These are phyloP conservation scores for Colletotrichum orbiculare DNA, from an alignment of 2,329 filamentous ascomycete species.

Conservation along the genomic window DNA sequence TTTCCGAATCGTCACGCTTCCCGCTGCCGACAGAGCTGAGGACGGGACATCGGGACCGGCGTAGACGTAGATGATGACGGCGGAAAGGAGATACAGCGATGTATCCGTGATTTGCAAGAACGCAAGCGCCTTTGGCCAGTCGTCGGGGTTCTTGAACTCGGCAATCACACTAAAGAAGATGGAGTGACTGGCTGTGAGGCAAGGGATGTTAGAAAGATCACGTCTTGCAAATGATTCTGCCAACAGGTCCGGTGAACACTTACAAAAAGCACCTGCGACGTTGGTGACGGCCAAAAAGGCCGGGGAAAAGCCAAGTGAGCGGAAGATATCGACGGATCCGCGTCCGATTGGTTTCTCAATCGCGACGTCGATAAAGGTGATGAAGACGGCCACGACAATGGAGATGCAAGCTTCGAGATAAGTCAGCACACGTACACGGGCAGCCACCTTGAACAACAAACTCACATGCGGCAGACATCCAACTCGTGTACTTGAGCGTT, in stretches of 20 bases:
- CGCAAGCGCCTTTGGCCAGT: constrained; percentile 63
- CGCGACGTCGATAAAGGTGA: constrained; percentile 73
- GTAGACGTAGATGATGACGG: constrained; percentile 75
- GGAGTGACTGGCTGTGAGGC: constrained; percentile 62
- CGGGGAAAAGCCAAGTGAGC: constrained; percentile 57
- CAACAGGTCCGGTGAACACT: constrained; percentile 21
- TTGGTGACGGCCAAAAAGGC: constrained; percentile 70
- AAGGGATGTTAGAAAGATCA: neutral
- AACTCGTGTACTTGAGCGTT: constrained; percentile 71
- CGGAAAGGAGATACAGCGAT: constrained; percentile 71
- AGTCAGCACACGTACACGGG: neutral
- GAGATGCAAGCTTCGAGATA: constrained; percentile 62
- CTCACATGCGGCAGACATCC: constrained; percentile 68
- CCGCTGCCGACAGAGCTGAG: constrained; percentile 73
- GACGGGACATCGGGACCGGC: constrained; percentile 70
- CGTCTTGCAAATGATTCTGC: neutral
- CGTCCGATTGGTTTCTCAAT: constrained; percentile 54
- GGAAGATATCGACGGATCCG: constrained; percentile 46
- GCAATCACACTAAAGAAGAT: constrained; percentile 75
- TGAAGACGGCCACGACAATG: constrained; percentile 69
- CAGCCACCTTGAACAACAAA: neutral
- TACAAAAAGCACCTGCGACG: constrained; percentile 73
- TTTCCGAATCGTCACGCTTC: constrained; percentile 64
- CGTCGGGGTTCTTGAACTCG: constrained; percentile 70
- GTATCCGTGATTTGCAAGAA: constrained; percentile 69